Base-by-base conservation (phyloP, 2,329 filamentous ascomycete genomes). In the Penicillium sp. region DNA sequence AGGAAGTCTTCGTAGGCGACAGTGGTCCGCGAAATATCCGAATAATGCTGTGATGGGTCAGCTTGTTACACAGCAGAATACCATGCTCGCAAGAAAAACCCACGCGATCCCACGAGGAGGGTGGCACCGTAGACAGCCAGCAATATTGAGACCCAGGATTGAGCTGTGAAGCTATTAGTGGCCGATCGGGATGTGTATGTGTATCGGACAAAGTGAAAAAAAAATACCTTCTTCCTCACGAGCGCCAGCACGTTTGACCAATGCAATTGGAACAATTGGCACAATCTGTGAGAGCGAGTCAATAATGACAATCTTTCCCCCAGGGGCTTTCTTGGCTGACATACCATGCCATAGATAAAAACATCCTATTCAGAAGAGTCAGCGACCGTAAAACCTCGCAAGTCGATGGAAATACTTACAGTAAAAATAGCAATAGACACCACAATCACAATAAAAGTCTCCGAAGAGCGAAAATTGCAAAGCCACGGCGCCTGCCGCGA, bases 91-190 rank as follows among this genome's bases (percentile, higher is more conserved):
- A 12, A 35, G 9, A 22, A 22, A 70, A 30, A 70, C 70, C 56
- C 47, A 76, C 73, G 74, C n/a, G 73, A 73, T n/a, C 70, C 70
- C 15, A 75, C 76, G 12, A 91, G 83, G 9, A 92, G 78, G 1
- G 88, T 86, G 1, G 84, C 88, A 35, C 88, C 90, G 72, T 92
- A 92, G 19, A 88, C 85, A 10, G 89, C 89, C 1, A 93, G 80
- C 7, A 92, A 81, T 13, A 92, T 83, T 0, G 89, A 89, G 9
- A 89, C 85, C 89, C 89, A 92, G 70, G 81, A 83, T 74, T 92
- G 90, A 1, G 90, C 84, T 68, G 51, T 53, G 19, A 8, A 35
- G 28, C 17, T 17, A 17, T 45, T 47, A 19, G 38, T 24, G 17
- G 10, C 8, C 6, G 44, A 57, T 38, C 22, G 7, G 10, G n/a